These are phyloP conservation scores for Fonsecaea pugnacius DNA, from an alignment of 2,329 filamentous ascomycete genomes.

Conservation along the genomic window DNA sequence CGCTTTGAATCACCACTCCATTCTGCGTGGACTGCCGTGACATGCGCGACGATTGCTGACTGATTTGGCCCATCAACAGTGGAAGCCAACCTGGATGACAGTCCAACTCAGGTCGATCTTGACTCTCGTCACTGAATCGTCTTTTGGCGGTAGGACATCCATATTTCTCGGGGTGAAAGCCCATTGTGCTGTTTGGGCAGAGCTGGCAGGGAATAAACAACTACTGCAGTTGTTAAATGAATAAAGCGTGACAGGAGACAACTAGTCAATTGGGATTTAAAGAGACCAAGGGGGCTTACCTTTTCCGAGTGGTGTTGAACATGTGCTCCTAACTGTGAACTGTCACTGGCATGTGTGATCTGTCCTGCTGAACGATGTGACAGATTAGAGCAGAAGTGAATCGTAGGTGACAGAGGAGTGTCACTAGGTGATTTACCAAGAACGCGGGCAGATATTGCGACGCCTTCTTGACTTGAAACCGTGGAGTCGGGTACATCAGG, in stretches of 20 bases:
- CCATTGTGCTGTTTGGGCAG: not conserved
- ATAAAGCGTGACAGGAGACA: not conserved
- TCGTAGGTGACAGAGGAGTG: not conserved
- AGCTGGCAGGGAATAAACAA: not conserved
- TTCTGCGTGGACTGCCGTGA: not conserved
- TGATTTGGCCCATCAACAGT: not conserved
- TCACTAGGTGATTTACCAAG: not conserved
- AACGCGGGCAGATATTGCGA: not conserved
- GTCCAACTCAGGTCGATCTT: not conserved
- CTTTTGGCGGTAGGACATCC: slow-evolving; percentile 13
- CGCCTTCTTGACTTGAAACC: not conserved
- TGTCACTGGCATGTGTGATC: slow-evolving; percentile 12
- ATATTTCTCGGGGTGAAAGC: slow-evolving; percentile 17
- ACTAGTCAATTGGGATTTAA: not conserved
- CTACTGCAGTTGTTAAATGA: not conserved
- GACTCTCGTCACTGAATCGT: not conserved
- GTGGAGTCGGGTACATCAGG: not conserved
- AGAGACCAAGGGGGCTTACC: not conserved
- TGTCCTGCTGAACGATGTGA: not conserved
- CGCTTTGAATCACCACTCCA: not conserved
- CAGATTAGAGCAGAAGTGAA: not conserved
- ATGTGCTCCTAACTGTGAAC: not conserved
- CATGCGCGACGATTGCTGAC: slow-evolving; percentile 3
- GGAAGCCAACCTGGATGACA: slow-evolving; percentile 10
- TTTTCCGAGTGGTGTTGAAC: not conserved